phyloP scores from a whole-genome alignment of 768 basidiomycete species.

The Udeniomyces megalosporus region DNA sequence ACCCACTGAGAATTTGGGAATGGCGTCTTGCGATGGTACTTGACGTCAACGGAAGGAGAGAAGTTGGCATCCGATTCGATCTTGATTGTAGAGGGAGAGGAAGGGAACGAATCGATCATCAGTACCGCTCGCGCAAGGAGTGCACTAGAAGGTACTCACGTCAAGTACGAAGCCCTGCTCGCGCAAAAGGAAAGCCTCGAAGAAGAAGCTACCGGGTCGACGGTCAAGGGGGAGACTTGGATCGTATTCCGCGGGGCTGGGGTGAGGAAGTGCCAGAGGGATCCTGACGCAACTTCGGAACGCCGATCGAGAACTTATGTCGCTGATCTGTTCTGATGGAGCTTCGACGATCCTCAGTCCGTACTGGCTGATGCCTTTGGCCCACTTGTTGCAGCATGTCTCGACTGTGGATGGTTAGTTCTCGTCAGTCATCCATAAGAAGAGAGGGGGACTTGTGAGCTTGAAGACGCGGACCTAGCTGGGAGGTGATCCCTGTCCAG shows the following conservation, averaged over 20 bases:
- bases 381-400: slow-evolving; percentile 12
- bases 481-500: slow-evolving; percentile 90
- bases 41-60: background rate
- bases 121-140: background rate
- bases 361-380: slow-evolving; percentile 1
- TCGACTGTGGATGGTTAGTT: too few species aligned
- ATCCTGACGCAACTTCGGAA: slow-evolving; percentile 85
- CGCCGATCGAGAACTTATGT: slow-evolving; percentile 66
- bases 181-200: slow-evolving; percentile 1
- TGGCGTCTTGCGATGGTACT: slow-evolving; percentile 49
- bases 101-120: background rate
- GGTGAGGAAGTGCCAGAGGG: slow-evolving; percentile 57
- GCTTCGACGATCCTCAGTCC: slow-evolving; percentile 30
- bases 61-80: slow-evolving; percentile 13
- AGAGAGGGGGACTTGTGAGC: too few species aligned
- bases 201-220: slow-evolving; percentile 42
- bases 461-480: too few species aligned
- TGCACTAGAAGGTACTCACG: background rate
- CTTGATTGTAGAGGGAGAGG: background rate
- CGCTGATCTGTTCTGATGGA: slow-evolving; percentile 78
- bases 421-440: too few species aligned
- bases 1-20: slow-evolving; percentile 63
- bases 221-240: slow-evolving; percentile 49
- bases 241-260: slow-evolving; percentile 32
- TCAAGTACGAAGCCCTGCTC: slow-evolving; percentile 7